Evolutionary conservation across 106 monocot genomes (phyloP).

Genomic region (Hemerocallis citrina): DNA sequence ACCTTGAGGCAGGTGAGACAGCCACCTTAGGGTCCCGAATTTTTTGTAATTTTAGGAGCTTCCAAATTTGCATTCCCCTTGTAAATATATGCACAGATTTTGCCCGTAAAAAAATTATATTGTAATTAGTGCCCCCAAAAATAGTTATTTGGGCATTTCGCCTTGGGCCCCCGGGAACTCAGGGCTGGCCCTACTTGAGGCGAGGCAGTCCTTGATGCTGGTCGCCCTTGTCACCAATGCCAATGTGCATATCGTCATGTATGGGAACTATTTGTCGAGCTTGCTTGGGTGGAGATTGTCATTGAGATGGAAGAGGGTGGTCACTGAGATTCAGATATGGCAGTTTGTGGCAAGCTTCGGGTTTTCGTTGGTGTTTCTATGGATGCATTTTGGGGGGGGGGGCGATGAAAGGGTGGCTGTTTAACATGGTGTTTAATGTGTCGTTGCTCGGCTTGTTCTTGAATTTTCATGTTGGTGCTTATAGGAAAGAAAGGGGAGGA

Average conservation of each 20-base stretch:
- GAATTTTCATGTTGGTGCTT: slow-evolving; percentile 49
- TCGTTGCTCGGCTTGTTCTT: slow-evolving; percentile 68
- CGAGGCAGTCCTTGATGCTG: slow-evolving; percentile 69
- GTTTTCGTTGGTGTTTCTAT: slow-evolving; percentile 50
- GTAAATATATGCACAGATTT: no score
- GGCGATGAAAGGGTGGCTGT: slow-evolving; percentile 66
- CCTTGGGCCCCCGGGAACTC: no score
- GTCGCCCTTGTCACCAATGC: slow-evolving; percentile 84
- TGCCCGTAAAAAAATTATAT: no score
- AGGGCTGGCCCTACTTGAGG: no score
- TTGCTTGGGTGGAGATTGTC: slow-evolving; percentile 59
- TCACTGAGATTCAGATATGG: slow-evolving; percentile 67
- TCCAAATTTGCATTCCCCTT: no score
- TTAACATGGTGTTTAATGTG: slow-evolving; percentile 80
- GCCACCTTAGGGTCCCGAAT: no score
- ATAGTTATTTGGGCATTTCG: no score
- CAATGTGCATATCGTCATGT: slow-evolving; percentile 75
- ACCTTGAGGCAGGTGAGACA: no score
- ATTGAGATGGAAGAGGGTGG: slow-evolving; percentile 59
- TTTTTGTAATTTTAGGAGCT: no score
- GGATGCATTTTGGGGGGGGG: slow-evolving; percentile 80
- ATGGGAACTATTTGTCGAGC: slow-evolving; percentile 59
- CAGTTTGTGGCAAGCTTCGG: slow-evolving; percentile 78
- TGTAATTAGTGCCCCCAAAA: no score
- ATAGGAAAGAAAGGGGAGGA: slow-evolving; percentile 4